Percentiles rank a stretch among this genome's conserved stretches.
Evolutionary conservation across 768 basidiomycete species (phyloP).

Genomic region (Cyclocybe cylindracea): DNA sequence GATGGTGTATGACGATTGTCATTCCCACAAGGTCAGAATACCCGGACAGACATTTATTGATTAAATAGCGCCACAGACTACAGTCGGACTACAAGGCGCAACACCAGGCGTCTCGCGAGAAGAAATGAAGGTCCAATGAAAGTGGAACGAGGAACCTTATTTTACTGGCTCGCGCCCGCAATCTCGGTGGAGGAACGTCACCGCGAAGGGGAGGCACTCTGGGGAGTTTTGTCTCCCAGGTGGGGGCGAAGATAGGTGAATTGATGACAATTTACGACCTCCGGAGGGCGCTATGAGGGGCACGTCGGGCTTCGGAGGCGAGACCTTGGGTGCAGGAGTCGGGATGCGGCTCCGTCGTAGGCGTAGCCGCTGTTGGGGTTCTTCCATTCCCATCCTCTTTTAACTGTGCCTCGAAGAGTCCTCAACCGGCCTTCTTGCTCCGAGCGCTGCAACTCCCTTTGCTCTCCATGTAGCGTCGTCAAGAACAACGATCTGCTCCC

Average conservation of each 20-base stretch:
- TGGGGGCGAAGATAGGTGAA: slow-evolving; percentile 36
- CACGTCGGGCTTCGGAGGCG: slow-evolving; percentile 20
- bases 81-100: too few species aligned
- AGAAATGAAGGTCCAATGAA: too few species aligned
- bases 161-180: too few species aligned
- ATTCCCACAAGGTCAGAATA: too few species aligned
- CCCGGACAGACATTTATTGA: too few species aligned
- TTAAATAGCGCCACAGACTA: too few species aligned
- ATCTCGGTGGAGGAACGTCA: background rate
- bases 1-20: too few species aligned
- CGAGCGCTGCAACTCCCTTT: slow-evolving; percentile 90
- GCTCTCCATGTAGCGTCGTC: slow-evolving; percentile 81
- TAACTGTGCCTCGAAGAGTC: too few species aligned
- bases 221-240: slow-evolving; percentile 28
- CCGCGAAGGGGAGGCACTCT: slow-evolving; percentile 24
- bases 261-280: slow-evolving; percentile 37
- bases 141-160: too few species aligned
- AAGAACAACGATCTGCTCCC: slow-evolving; percentile 90
- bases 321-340: slow-evolving; percentile 16
- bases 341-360: slow-evolving; percentile 2
- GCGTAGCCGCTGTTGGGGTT: slow-evolving; percentile 32
- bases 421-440: slow-evolving; percentile 90
- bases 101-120: too few species aligned
- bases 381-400: slow-evolving; percentile 78
- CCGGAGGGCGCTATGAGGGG: slow-evolving; percentile 31